phyloP scores from a whole-genome alignment of 2,329 filamentous ascomycete genomes.

The Trichoderma sp. region DNA sequence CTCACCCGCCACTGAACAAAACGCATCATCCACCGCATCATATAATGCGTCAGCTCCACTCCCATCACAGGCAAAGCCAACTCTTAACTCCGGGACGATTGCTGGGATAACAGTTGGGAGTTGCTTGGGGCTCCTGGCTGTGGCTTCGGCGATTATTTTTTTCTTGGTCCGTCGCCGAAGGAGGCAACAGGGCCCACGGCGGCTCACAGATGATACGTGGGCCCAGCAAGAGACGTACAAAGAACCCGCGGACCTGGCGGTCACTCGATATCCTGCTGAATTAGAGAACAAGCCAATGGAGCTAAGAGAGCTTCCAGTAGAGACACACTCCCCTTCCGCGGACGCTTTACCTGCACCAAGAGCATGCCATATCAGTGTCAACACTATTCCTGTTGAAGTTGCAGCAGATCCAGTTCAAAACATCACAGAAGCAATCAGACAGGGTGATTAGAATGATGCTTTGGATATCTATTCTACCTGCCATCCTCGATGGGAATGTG shows the following conservation, averaged over 20 bases:
- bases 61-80: not conserved
- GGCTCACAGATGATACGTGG: conserved; percentile 22
- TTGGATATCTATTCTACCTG: not conserved
- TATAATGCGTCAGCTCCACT: not conserved
- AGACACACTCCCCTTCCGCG: not conserved
- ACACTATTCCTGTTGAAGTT: conserved; percentile 16
- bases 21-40: not conserved
- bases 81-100: conserved; percentile 22
- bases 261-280: conserved; percentile 16
- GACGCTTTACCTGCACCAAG: not conserved
- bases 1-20: not conserved
- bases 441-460: not conserved
- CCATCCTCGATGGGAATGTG: too few relatives aligned
- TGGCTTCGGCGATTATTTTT: conserved; percentile 6
- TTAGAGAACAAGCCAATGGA: conserved; percentile 25
- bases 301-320: conserved; percentile 23
- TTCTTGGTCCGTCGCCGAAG: conserved; percentile 9
- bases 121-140: conserved; percentile 14
- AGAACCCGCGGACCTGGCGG: not conserved
- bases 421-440: not conserved
- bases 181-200: not conserved
- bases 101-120: conserved; percentile 28
- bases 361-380: conserved; percentile 17
- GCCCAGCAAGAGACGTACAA: conserved; percentile 1
- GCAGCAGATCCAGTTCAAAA: conserved; percentile 8